Percentiles rank a stretch among this genome's conserved stretches.
These are phyloP conservation scores for Debaryomyces maramus DNA, from an alignment of 805 yeast species.

Conservation along the genomic window DNA sequence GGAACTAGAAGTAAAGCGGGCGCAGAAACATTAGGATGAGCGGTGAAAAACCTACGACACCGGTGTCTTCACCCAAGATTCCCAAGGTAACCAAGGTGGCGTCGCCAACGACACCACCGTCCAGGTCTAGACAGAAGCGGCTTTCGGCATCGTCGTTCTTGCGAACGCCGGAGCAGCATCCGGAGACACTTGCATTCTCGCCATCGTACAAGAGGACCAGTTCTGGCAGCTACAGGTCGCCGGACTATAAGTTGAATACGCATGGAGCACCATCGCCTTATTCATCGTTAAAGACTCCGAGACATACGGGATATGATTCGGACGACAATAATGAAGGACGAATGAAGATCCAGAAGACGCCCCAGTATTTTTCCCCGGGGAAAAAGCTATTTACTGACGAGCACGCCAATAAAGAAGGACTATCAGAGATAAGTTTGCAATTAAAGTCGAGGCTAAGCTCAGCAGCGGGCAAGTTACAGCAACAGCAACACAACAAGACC, in stretches of 20 bases:
- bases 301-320: constrained; percentile 30
- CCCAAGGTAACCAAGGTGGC: constrained; percentile 19
- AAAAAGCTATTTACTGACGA: constrained; percentile 33
- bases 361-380: constrained; percentile 42
- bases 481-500: constrained; percentile 18
- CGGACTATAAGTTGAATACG: constrained; percentile 29
- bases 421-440: constrained; percentile 39
- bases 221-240: constrained; percentile 32
- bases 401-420: constrained; percentile 28
- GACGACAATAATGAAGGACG: constrained; percentile 25
- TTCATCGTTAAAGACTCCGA: constrained; percentile 32
- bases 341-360: constrained; percentile 35
- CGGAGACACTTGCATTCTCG: constrained; percentile 32
- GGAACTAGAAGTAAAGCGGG: too few species aligned
- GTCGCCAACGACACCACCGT: constrained; percentile 33
- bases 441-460: constrained; percentile 36
- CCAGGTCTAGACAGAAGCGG: constrained; percentile 19
- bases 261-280: constrained; percentile 31
- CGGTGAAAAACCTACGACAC: constrained; percentile 34
- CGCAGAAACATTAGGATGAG: too few species aligned
- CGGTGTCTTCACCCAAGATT: constrained; percentile 34
- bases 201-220: constrained; percentile 40
- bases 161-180: constrained; percentile 37
- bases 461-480: constrained; percentile 42
- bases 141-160: constrained; percentile 26